Percentiles rank a stretch among this genome's conserved stretches.
phyloP scores from a whole-genome alignment of 441 rosid species.

The Raphanus hybrid region DNA sequence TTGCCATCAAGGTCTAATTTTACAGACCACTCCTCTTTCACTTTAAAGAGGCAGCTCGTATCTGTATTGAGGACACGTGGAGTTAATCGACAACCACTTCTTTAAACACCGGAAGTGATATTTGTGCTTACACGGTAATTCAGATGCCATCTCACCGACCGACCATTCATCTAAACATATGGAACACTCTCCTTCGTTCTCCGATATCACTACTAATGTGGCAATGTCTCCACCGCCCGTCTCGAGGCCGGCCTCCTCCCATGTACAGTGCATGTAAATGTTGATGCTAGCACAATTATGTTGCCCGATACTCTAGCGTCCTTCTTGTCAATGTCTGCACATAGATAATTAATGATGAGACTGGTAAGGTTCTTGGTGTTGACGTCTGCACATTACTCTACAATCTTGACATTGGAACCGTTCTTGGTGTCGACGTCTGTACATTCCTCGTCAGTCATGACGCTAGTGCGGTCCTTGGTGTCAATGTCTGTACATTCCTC shows the following conservation, averaged over 20 bases:
- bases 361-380: conserved; percentile 28
- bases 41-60: conserved; percentile 51
- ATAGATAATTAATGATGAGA: background rate
- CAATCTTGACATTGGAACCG: background rate
- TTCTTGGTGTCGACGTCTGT: background rate
- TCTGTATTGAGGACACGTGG: conserved; percentile 78
- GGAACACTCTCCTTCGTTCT: conserved; percentile 45
- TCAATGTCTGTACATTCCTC: background rate
- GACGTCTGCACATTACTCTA: background rate
- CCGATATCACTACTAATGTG: conserved; percentile 41
- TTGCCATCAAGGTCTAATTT: conserved; percentile 28
- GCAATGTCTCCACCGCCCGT: conserved; percentile 64
- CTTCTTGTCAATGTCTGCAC: background rate
- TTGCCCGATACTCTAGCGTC: background rate
- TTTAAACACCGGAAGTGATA: conserved; percentile 68
- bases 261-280: background rate
- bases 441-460: background rate
- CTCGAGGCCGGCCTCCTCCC: conserved; percentile 68
- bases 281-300: background rate
- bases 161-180: conserved; percentile 67
- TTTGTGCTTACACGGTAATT: conserved; percentile 80
- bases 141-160: conserved; percentile 48
- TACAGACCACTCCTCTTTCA: conserved; percentile 42
- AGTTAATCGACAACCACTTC: conserved; percentile 67
- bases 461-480: background rate